These are phyloP conservation scores for Rhododendron griersonianum DNA, from an alignment of 148 eudicot species.

Conservation along the genomic window DNA sequence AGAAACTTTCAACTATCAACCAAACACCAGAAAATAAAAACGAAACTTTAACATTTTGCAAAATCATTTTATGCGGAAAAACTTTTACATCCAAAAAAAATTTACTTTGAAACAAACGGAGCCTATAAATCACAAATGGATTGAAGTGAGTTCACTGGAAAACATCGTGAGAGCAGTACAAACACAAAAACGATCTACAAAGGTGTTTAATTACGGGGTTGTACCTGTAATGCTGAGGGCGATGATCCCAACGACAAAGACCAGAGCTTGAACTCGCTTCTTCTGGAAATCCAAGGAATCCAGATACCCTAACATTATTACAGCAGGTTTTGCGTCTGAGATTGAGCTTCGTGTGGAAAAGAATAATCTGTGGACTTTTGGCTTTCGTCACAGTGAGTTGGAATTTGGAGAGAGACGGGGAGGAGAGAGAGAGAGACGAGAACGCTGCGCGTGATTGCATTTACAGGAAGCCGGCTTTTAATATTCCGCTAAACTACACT, in stretches of 20 bases:
- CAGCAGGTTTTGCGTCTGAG: neutral
- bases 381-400: neutral
- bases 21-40: too few species aligned
- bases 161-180: neutral
- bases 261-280: conserved; percentile 40
- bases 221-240: conserved; percentile 60
- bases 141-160: neutral
- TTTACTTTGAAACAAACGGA: too few species aligned
- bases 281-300: conserved; percentile 33
- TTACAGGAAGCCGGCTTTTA: neutral
- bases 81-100: too few species aligned
- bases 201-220: neutral
- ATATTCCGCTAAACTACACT: neutral
- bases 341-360: neutral
- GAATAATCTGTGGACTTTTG: neutral
- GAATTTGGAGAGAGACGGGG: neutral
- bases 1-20: too few species aligned
- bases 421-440: neutral
- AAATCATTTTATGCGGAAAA: too few species aligned
- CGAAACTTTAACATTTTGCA: too few species aligned
- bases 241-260: conserved; percentile 41
- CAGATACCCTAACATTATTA: neutral
- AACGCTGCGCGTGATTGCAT: neutral
- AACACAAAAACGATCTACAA: neutral
- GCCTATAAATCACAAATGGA: neutral